Evolutionary conservation across 1,284 basidiomycete genomes (phyloP).

Genomic region (Serendipita sp.): DNA sequence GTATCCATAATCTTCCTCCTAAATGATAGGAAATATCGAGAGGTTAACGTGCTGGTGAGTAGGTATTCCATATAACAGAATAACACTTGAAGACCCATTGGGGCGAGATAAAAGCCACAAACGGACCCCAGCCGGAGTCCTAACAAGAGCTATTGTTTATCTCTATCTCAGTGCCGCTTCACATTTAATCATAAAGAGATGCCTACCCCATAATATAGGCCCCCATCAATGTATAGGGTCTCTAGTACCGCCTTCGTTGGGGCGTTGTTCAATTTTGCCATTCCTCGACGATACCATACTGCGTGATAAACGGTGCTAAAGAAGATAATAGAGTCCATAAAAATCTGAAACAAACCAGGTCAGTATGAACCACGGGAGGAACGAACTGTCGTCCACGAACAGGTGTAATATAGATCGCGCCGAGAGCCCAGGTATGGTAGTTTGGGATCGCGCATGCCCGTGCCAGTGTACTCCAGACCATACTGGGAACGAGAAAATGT

Average conservation of each 20-base stretch:
- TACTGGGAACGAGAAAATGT: no score
- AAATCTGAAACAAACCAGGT: background rate
- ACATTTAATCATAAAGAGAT: background rate
- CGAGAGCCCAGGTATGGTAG: background rate
- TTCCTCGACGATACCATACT: background rate
- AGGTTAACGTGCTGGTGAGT: background rate
- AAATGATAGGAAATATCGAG: background rate
- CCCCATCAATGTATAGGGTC: background rate
- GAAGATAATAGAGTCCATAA: background rate
- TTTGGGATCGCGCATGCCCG: background rate
- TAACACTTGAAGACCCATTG: background rate
- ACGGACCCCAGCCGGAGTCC: background rate
- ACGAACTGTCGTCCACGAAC: background rate
- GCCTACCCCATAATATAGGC: background rate
- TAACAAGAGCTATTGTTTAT: no score
- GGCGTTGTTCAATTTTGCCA: background rate
- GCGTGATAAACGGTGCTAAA: background rate
- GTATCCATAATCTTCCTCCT: background rate
- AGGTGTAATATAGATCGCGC: background rate
- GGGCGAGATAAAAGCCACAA: background rate
- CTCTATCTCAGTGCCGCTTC: no score
- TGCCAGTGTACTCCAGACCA: background rate
- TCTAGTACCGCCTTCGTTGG: background rate
- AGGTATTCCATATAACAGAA: background rate
- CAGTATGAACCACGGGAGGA: background rate